Evolutionary conservation across 1,139 yeast species (phyloP).

Genomic region (Zygoascus sp.): DNA sequence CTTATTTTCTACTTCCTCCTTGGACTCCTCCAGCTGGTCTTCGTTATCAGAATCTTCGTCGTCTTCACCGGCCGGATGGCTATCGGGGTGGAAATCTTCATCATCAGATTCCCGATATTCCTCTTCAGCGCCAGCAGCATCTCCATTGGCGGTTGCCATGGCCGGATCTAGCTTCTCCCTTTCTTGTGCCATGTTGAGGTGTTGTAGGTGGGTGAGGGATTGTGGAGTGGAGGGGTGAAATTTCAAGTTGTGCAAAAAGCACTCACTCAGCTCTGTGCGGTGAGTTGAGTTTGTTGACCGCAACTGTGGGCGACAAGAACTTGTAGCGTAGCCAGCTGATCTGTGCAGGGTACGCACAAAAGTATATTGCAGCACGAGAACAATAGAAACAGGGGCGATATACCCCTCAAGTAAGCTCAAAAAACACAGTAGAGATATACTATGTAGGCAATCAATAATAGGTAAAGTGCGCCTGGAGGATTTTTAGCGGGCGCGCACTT

Average conservation of each 20-base stretch:
- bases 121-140: slow-evolving; percentile 24
- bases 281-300: too few species aligned
- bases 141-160: background rate
- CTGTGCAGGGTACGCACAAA: background rate
- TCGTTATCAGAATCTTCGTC: slow-evolving; percentile 21
- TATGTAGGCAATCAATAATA: background rate
- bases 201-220: too few species aligned
- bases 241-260: background rate
- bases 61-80: slow-evolving; percentile 3
- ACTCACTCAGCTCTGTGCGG: too few species aligned
- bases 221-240: background rate
- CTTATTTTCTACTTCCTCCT: slow-evolving; percentile 28
- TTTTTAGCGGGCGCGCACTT: too few species aligned
- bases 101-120: slow-evolving; percentile 59
- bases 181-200: background rate
- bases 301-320: too few species aligned
- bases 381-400: background rate
- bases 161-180: background rate
- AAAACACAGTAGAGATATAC: too few species aligned
- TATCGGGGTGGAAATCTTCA: slow-evolving; percentile 55
- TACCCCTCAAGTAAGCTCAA: too few species aligned
- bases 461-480: too few species aligned
- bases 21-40: slow-evolving; percentile 20
- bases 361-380: slow-evolving; percentile 4
- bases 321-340: too few species aligned